Evolutionary conservation across 2,329 filamentous ascomycete genomes (phyloP).

Genomic region (Pyrenochaeta sp.): DNA sequence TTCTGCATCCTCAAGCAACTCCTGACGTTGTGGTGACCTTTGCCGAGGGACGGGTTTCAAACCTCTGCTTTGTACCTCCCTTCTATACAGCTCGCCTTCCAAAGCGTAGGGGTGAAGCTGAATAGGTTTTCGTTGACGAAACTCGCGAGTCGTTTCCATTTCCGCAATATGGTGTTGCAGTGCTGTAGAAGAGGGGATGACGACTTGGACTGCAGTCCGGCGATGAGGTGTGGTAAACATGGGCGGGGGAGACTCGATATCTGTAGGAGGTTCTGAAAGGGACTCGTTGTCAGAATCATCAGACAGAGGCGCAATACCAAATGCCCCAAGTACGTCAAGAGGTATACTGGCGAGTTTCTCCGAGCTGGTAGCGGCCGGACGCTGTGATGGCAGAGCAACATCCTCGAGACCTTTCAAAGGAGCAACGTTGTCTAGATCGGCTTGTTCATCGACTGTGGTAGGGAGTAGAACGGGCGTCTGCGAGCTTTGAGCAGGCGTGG

Average conservation of each 20-base stretch:
- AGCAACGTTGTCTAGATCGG: conserved; percentile 3
- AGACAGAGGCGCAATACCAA: conserved; percentile 29
- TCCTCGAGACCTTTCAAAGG: conserved; percentile 9
- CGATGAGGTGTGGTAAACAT: conserved; percentile 27
- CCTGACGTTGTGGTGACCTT: conserved; percentile 32
- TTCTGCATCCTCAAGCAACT: conserved; percentile 24
- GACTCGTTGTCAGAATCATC: conserved; percentile 34
- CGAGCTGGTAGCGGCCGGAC: not conserved
- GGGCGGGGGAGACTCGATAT: conserved; percentile 22
- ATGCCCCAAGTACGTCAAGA: conserved; percentile 23
- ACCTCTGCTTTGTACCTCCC: conserved; percentile 52
- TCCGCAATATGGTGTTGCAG: conserved; percentile 22
- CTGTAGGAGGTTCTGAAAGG: conserved; percentile 33
- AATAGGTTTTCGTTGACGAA: conserved; percentile 56
- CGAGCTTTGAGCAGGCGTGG: too few relatives aligned
- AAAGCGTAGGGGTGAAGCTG: conserved; percentile 58
- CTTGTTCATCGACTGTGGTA: too few relatives aligned
- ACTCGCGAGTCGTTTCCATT: conserved; percentile 36
- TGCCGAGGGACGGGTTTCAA: conserved; percentile 51
- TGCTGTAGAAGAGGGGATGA: conserved; percentile 36
- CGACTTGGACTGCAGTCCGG: conserved; percentile 34
- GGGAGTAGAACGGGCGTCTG: too few relatives aligned
- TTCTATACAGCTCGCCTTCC: conserved; percentile 54
- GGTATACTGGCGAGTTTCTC: not conserved
- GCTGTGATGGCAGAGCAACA: not conserved